These are phyloP conservation scores for Trichoderma sp. DNA, from an alignment of 2,329 filamentous ascomycete species.

Conservation along the genomic window DNA sequence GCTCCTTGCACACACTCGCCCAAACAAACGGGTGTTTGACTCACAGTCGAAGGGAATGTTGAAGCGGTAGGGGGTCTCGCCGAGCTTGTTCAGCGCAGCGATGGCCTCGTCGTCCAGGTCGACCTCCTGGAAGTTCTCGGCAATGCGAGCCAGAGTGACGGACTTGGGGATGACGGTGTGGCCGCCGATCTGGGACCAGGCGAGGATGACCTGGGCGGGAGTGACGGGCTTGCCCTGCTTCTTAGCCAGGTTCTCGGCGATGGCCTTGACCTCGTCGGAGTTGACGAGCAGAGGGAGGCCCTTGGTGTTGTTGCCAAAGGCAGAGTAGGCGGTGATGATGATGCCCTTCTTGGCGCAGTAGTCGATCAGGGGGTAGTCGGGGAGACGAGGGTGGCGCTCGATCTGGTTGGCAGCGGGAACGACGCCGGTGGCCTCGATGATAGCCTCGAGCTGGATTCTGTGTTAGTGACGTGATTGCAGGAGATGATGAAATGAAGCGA, in stretches of 20 bases:
- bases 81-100: conserved; percentile 59
- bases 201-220: conserved; percentile 47
- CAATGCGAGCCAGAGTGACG: conserved; percentile 64
- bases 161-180: conserved; percentile 74
- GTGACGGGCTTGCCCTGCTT: conserved; percentile 38
- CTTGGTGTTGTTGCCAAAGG: conserved; percentile 47
- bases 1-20: no score
- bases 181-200: conserved; percentile 58
- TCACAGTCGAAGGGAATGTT: conserved; percentile 45
- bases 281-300: conserved; percentile 54
- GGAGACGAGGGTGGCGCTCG: conserved; percentile 65
- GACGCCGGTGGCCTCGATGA: conserved; percentile 57
- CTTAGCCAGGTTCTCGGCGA: conserved; percentile 47
- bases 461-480: background rate
- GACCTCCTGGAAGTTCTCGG: conserved; percentile 66
- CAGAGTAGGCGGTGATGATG: conserved; percentile 63
- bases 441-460: conserved; percentile 45
- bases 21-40: conserved; percentile 18
- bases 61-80: conserved; percentile 47
- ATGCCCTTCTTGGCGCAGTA: conserved; percentile 63
- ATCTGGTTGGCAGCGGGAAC: conserved; percentile 64
- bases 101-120: conserved; percentile 59
- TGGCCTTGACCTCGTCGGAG: conserved; percentile 52
- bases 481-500: background rate
- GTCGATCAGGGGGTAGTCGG: conserved; percentile 52